Conservation (phyloP, 768 basidiomycete species). For the Hypsizygus marmoreus region DNA sequence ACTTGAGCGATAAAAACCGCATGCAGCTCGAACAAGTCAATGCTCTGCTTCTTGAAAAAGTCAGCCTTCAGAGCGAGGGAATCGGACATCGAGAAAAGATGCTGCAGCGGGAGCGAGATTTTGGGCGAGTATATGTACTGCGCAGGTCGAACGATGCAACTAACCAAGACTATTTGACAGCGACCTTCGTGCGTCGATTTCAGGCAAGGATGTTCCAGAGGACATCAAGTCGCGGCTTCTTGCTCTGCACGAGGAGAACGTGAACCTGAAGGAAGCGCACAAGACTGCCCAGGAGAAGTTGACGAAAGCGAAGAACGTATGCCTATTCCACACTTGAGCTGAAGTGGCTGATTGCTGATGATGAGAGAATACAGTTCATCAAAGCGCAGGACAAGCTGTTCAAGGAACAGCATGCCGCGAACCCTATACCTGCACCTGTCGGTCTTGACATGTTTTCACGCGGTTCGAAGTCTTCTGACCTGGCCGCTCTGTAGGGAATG, state of each 20-base stretch:
- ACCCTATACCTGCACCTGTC: slow-evolving; percentile 48
- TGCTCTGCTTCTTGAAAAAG: slow-evolving; percentile 85
- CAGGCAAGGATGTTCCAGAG: slow-evolving; percentile 79
- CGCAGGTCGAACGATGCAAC: background rate
- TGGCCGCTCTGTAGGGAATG: slow-evolving; percentile 36
- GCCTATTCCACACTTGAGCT: background rate
- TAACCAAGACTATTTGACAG: slow-evolving; percentile 35
- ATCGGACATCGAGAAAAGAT: slow-evolving; percentile 86
- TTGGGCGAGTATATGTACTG: slow-evolving; percentile 58
- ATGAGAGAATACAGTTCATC: slow-evolving; percentile 66
- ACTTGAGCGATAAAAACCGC: slow-evolving; percentile 78
- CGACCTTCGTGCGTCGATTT: slow-evolving; percentile 74
- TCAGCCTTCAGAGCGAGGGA: slow-evolving; percentile 86
- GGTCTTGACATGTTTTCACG: slow-evolving; percentile 17
- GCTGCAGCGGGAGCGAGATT: slow-evolving; percentile 83
- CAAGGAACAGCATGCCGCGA: slow-evolving; percentile 75
- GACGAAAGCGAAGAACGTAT: slow-evolving; percentile 73
- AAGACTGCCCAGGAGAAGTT: slow-evolving; percentile 79
- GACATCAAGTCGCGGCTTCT: slow-evolving; percentile 78
- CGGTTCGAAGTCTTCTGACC: background rate
- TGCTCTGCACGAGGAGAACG: slow-evolving; percentile 76
- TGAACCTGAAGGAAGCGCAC: slow-evolving; percentile 66
- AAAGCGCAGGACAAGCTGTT: slow-evolving; percentile 89
- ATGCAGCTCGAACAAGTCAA: slow-evolving; percentile 93
- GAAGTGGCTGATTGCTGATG: background rate